Conservation (phyloP, 2,329 filamentous ascomycete species). For the Elsinoe arachidis region DNA sequence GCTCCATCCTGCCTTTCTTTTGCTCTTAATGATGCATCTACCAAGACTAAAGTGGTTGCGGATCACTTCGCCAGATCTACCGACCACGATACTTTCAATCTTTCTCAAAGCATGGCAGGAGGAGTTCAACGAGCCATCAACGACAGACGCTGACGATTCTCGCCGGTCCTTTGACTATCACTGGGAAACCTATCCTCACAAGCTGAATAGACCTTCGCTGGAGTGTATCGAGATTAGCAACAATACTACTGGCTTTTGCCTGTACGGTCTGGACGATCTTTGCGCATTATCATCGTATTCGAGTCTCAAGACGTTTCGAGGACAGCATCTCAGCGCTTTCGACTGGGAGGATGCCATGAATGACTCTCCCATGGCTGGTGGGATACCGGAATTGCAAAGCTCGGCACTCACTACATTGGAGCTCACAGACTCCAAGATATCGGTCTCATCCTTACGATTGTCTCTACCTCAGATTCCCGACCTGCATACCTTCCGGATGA, state of each 20-base stretch:
- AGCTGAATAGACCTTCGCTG: background rate
- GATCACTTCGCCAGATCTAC: background rate
- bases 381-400: background rate
- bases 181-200: background rate
- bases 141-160: background rate
- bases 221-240: background rate
- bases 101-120: background rate
- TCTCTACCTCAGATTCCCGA: background rate
- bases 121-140: background rate
- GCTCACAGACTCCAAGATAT: conserved; percentile 2
- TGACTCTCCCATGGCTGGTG: background rate
- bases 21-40: conserved; percentile 1
- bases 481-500: background rate
- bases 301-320: background rate
- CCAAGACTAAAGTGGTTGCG: conserved; percentile 2
- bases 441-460: background rate
- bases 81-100: background rate
- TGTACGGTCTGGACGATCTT: background rate
- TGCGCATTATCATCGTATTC: background rate
- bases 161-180: background rate
- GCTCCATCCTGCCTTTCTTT: background rate
- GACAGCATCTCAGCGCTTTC: background rate
- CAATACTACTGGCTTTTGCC: background rate
- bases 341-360: background rate
- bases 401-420: background rate